phyloP scores from a whole-genome alignment of 2,329 filamentous ascomycete species.

The Pyrenophora graminea region DNA sequence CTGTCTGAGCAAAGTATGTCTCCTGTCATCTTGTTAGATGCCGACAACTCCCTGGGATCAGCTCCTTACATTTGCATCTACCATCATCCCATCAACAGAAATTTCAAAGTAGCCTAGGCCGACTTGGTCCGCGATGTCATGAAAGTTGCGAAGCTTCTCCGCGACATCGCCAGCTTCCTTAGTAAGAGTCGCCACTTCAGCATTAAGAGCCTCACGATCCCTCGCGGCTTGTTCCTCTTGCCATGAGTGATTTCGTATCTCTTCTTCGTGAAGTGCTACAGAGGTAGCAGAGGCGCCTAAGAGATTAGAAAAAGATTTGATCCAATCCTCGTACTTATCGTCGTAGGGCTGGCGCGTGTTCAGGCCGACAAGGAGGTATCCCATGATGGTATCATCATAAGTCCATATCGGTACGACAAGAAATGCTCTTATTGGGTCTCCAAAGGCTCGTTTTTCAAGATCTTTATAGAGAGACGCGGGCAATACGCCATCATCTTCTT shows the following conservation, averaged over 20 bases:
- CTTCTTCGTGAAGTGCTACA: conserved; percentile 21
- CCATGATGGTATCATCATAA: conserved; percentile 7
- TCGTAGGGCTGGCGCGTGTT: conserved; percentile 26
- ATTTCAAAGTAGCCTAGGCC: conserved; percentile 20
- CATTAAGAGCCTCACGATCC: conserved; percentile 18
- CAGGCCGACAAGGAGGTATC: conserved; percentile 13
- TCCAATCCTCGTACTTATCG: conserved; percentile 22
- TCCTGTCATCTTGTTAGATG: conserved; percentile 3
- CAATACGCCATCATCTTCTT: conserved; percentile 7
- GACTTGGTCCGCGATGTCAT: conserved; percentile 13
- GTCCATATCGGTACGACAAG: conserved; percentile 12
- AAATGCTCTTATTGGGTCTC: conserved; percentile 10
- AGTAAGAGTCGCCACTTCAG: conserved; percentile 15
- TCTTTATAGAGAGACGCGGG: conserved; percentile 11
- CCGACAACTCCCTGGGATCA: neutral
- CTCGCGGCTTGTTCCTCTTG: conserved; percentile 21
- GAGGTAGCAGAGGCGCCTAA: conserved; percentile 22
- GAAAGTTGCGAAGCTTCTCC: conserved; percentile 13
- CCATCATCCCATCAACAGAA: conserved; percentile 9
- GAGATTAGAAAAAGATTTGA: conserved; percentile 18
- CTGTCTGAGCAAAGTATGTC: conserved; percentile 14
- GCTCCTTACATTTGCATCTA: conserved; percentile 16
- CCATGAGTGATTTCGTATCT: conserved; percentile 12
- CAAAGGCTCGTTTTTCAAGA: conserved; percentile 15
- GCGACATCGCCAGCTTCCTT: conserved; percentile 11